These are phyloP conservation scores for Neurospora tetraspora DNA, from an alignment of 495 filamentous ascomycete genomes.

Conservation along the genomic window DNA sequence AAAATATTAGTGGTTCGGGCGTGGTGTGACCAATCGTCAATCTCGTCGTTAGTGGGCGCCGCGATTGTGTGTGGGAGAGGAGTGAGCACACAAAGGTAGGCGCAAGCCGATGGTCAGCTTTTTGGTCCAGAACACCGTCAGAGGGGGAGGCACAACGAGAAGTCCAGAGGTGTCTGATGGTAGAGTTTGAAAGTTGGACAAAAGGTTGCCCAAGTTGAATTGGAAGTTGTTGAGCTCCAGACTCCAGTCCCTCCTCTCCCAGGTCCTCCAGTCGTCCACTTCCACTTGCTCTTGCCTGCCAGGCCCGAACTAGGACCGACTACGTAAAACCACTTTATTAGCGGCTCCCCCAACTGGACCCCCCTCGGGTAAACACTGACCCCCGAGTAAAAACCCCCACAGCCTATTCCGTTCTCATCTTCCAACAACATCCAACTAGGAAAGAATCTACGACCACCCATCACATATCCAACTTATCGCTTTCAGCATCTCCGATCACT, in stretches of 20 bases:
- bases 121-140: neutral
- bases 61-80: neutral
- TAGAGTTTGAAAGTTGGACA: neutral
- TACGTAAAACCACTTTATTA: neutral
- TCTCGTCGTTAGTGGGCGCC: neutral
- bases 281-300: neutral
- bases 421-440: neutral
- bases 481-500: neutral
- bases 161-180: neutral
- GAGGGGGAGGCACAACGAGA: neutral
- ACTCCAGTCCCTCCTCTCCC: neutral
- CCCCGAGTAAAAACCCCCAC: neutral
- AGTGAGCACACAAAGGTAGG: neutral
- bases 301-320: neutral
- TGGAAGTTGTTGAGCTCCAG: neutral
- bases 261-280: neutral
- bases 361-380: neutral
- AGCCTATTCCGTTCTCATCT: neutral
- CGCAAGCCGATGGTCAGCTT: neutral
- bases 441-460: neutral
- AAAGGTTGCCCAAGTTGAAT: neutral
- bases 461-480: neutral
- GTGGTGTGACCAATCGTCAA: neutral
- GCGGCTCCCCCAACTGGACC: neutral
- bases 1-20: neutral